Evolutionary conservation across 352 stramenopile species (phyloP).

Genomic region (Peronosclerospora sorghi): DNA sequence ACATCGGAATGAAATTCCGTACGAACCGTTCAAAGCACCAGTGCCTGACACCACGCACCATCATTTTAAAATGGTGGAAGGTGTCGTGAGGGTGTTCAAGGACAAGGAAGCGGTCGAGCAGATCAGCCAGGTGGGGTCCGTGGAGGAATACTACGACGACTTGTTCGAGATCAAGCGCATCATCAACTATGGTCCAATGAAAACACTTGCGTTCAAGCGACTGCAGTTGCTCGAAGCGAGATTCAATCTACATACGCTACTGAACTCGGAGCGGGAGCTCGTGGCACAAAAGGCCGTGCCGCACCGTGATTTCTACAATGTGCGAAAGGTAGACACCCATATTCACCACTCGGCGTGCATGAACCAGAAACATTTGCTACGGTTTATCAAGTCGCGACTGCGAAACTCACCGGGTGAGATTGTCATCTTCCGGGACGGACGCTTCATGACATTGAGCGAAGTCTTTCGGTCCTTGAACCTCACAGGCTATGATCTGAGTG

Average conservation of each 20-base stretch:
- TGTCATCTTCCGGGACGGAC: constrained; percentile 92
- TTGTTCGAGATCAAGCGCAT: constrained; percentile 79
- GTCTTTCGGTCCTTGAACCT: constrained; percentile 89
- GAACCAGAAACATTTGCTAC: constrained; percentile 93
- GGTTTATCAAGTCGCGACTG: constrained; percentile 83
- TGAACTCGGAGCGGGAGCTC: constrained; percentile 93
- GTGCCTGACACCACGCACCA: constrained; percentile 40
- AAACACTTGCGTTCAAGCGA: constrained; percentile 79
- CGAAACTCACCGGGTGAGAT: constrained; percentile 83
- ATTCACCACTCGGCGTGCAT: constrained; percentile 96
- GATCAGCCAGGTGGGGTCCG: constrained; percentile 27
- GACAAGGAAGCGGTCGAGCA: constrained; percentile 17
- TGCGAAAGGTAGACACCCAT: constrained; percentile 98
- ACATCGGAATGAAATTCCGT: constrained; percentile 64
- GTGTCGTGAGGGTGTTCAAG: constrained; percentile 45
- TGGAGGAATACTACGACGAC: constrained; percentile 62
- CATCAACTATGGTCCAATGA: constrained; percentile 81
- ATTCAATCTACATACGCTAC: constrained; percentile 94
- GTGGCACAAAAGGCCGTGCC: constrained; percentile 92
- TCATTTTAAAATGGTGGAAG: constrained; percentile 42
- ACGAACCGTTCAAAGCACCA: constrained; percentile 39
- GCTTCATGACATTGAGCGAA: constrained; percentile 93
- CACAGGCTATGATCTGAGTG: constrained; percentile 95
- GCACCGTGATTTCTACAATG: constrained; percentile 98
- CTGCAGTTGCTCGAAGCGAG: constrained; percentile 83